These are phyloP conservation scores for Beauveria caledonica DNA, from an alignment of 2,329 filamentous ascomycete species.

Conservation along the genomic window DNA sequence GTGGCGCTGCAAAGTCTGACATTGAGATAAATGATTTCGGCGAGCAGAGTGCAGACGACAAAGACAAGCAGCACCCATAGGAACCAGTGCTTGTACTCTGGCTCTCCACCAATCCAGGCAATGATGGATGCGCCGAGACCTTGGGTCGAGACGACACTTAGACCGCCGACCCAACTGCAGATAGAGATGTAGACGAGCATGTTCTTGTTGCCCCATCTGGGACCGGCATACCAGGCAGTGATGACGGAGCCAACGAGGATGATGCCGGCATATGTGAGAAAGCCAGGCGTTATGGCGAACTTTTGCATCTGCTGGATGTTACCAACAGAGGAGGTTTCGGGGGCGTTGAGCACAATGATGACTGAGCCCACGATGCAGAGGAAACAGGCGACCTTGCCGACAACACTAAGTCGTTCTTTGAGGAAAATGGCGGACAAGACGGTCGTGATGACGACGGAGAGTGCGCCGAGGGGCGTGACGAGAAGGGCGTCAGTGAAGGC, in stretches of 20 bases:
- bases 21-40: slow-evolving; percentile 92
- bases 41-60: slow-evolving; percentile 78
- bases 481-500: slow-evolving; percentile 94
- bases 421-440: slow-evolving; percentile 89
- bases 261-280: slow-evolving; percentile 75
- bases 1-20: slow-evolving; percentile 46
- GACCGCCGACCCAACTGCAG: slow-evolving; percentile 86
- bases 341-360: slow-evolving; percentile 90
- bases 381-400: slow-evolving; percentile 94
- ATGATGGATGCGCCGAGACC: slow-evolving; percentile 87
- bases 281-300: slow-evolving; percentile 79
- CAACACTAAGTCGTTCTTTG: slow-evolving; percentile 89
- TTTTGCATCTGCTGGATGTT: slow-evolving; percentile 89
- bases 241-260: slow-evolving; percentile 66
- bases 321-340: slow-evolving; percentile 71
- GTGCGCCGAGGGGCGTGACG: slow-evolving; percentile 82
- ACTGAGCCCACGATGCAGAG: slow-evolving; percentile 89
- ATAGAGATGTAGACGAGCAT: slow-evolving; percentile 98
- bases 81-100: slow-evolving; percentile 98
- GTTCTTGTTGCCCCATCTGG: slow-evolving; percentile 87
- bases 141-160: slow-evolving; percentile 92
- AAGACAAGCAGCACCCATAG: slow-evolving; percentile 87
- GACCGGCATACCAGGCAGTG: slow-evolving; percentile 72
- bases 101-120: slow-evolving; percentile 69
- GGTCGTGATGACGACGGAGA: slow-evolving; percentile 88